phyloP scores from a whole-genome alignment of 148 eudicot species.

The Suaeda aralocaspica region DNA sequence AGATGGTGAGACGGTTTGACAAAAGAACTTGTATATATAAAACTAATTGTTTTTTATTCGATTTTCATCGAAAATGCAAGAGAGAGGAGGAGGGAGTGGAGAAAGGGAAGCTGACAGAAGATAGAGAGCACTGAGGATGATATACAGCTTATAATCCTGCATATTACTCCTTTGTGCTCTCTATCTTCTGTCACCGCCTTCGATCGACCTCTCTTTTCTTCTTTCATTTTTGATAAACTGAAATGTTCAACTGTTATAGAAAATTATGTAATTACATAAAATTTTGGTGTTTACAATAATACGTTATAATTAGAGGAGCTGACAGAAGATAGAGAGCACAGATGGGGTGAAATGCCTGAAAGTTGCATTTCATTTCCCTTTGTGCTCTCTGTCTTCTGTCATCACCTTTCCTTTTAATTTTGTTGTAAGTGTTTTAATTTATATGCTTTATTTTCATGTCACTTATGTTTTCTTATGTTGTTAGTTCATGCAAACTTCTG shows the following conservation, averaged over 20 bases:
- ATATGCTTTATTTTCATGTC: neutral
- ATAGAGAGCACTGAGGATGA: constrained; percentile 44
- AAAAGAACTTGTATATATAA: too few relatives aligned
- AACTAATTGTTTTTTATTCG: too few relatives aligned
- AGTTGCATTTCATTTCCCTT: constrained; percentile 29
- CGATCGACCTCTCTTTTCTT: constrained; percentile 22
- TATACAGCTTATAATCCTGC: constrained; percentile 20
- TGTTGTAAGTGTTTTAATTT: neutral
- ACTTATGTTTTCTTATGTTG: neutral
- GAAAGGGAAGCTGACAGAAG: constrained; percentile 38
- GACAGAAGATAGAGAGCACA: constrained; percentile 51
- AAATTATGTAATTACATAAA: too few relatives aligned
- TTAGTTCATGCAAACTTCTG: neutral
- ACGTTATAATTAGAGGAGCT: constrained; percentile 10
- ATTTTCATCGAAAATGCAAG: too few relatives aligned
- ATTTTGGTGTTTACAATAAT: too few relatives aligned
- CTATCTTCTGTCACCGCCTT: constrained; percentile 40
- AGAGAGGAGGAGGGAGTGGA: constrained; percentile 28
- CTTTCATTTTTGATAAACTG: neutral
- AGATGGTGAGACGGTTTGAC: too few relatives aligned
- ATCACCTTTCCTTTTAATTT: constrained; percentile 8
- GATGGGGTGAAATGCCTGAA: constrained; percentile 31
- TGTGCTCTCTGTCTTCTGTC: constrained; percentile 42
- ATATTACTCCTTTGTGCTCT: constrained; percentile 39
- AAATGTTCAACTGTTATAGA: too few relatives aligned